Evolutionary conservation across 306 rosid genomes (phyloP).

Genomic region (Cucurbita moschata): DNA sequence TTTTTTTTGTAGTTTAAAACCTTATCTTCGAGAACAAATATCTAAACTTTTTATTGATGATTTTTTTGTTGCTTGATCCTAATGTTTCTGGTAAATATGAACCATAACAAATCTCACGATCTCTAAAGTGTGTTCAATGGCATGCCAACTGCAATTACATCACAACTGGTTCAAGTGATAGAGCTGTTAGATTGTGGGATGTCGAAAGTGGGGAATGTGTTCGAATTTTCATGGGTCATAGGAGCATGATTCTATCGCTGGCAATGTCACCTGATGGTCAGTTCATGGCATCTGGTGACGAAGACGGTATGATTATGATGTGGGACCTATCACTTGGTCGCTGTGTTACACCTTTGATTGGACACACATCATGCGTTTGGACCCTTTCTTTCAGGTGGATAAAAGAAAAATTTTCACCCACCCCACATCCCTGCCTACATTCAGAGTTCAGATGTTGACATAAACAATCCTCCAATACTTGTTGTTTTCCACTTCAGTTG

Average conservation of each 20-base stretch:
- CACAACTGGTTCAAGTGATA: slow-evolving; percentile 95
- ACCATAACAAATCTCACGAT: neutral
- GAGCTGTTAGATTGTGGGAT: slow-evolving; percentile 90
- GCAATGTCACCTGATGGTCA: slow-evolving; percentile 97
- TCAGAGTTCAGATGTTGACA: neutral
- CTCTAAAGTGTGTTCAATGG: slow-evolving; percentile 82
- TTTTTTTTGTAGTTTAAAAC: neutral
- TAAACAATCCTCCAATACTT: neutral
- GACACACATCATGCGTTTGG: slow-evolving; percentile 93
- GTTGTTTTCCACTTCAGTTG: slow-evolving; percentile 31
- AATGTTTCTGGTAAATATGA: neutral
- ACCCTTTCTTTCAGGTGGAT: slow-evolving; percentile 75
- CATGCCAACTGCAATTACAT: slow-evolving; percentile 98
- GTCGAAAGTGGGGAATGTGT: slow-evolving; percentile 95
- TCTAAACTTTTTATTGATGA: neutral
- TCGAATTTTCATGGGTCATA: slow-evolving; percentile 84
- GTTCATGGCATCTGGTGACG: slow-evolving; percentile 90
- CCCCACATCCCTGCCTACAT: neutral
- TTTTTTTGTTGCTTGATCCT: neutral
- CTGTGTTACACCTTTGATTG: slow-evolving; percentile 67
- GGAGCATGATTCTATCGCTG: slow-evolving; percentile 81
- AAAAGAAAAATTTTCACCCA: neutral
- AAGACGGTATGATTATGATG: slow-evolving; percentile 93
- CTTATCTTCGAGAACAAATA: neutral
- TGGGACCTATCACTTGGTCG: slow-evolving; percentile 95